Base-by-base conservation (phyloP, 2,329 filamentous ascomycete genomes). In the Colletotrichum chrysophilum region DNA sequence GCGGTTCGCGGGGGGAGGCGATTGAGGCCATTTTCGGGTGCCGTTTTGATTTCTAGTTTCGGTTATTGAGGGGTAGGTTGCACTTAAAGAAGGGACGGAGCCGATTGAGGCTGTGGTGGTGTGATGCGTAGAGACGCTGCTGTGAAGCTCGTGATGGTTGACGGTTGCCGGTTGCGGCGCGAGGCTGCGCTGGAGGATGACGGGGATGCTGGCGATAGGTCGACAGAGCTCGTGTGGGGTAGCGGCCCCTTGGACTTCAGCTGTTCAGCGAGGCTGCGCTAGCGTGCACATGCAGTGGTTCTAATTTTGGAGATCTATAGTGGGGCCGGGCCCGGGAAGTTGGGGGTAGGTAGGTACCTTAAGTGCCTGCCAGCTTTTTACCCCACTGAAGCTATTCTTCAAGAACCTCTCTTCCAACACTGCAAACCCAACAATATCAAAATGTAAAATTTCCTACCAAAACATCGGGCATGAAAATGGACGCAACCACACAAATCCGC, bases 1-100 rank as follows among this genome's bases (percentile, higher is more conserved):
- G 80, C 56, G 88, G 86, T 55, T 93, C 91, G 74, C 92, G 90
- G 28, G 91, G 91, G 12, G 90, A 89, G 55, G 92, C 91, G 77
- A 93, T 93, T 56, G 91, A 93, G 10, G 92, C 93, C 92, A 93
- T 93, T 66, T 60, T 61, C 2, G 0, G 24, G 21, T 12, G 32
- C 10, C 18, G 12, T 9, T 18, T 36, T 13, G 24, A 30, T 13
- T 38, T 24, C 0, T 12, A 28, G 14, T 13, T 26, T 13, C 4
- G 16, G 1, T 21, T n/a, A 0, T 21, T 21, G 24, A 30, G 21
- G 0, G 24, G 0, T 26, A 26, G 1, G 7, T 1, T 24, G 7
- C 14, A 4, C 43, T 56, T n/a, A 12, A 26, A 8, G n/a, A 2
- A 26, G 4, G 4, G 13, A 26, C 5, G 14, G 24, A 32, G 55